Percentiles rank a stretch among this genome's conserved stretches.
Evolutionary conservation across 139 green algal genomes (phyloP).

Genomic region (Picochlorum sp.): DNA sequence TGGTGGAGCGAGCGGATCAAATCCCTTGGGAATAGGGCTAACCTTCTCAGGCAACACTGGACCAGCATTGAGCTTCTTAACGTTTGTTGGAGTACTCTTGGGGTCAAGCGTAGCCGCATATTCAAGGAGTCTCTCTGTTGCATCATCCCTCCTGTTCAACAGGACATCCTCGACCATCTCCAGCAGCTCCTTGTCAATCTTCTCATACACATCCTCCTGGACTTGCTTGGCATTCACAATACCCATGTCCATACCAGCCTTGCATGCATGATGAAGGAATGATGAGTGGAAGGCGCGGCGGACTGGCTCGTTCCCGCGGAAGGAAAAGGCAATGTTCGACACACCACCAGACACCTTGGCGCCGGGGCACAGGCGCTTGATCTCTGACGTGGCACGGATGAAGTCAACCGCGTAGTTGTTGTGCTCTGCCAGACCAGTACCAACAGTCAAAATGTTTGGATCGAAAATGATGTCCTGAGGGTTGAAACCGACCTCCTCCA

Average conservation of each 20-base stretch:
- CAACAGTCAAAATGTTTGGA: no score
- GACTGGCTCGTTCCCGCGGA: constrained; percentile 95
- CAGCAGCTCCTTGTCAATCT: constrained; percentile 97
- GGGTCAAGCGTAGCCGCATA: constrained; percentile 88
- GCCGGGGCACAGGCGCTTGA: constrained; percentile 92
- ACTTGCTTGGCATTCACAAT: constrained; percentile 94
- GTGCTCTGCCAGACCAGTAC: no score
- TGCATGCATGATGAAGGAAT: constrained; percentile 91
- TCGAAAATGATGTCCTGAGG: no score
- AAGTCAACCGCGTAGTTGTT: no score
- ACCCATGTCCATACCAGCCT: constrained; percentile 98
- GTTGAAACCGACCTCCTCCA: no score
- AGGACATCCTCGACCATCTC: constrained; percentile 95
- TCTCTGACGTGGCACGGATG: no score
- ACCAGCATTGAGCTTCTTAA: constrained; percentile 51
- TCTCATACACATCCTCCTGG: constrained; percentile 87
- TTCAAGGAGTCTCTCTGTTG: constrained; percentile 93
- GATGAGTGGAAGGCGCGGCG: constrained; percentile 85
- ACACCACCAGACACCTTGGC: constrained; percentile 93
- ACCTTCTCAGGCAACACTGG: constrained; percentile 10
- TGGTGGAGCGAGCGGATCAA: constrained; percentile 22
- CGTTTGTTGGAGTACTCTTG: constrained; percentile 81
- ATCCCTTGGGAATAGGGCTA: constrained; percentile 12
- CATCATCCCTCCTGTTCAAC: constrained; percentile 91
- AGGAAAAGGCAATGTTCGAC: constrained; percentile 97